Base-by-base conservation (phyloP, 1,284 basidiomycete genomes). In the Trametes polyzona region DNA sequence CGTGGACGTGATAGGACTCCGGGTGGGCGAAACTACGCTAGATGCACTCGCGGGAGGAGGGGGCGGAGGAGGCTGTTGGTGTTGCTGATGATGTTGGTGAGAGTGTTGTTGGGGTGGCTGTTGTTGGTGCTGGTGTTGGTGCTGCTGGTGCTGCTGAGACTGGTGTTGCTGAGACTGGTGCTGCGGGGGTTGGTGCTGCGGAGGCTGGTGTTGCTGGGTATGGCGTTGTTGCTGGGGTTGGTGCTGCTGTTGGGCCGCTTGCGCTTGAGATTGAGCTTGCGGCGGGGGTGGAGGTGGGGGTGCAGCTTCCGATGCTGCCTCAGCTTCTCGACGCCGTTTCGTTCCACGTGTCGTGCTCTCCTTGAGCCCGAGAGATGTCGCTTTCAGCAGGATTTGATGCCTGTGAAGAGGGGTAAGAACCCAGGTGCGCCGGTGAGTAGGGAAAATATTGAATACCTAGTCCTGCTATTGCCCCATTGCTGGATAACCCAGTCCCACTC, bases 311-410 rank as follows among this genome's bases (percentile, higher is more conserved):
- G 61, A 47, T 3, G 62, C 47, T 3, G 65, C 21, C 12, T 82
- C 79, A 4, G 76, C 73, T 58, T 82, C 76, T 73, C 82, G 77
- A 42, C 85, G 79, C 39, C 88, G 80, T 66, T 90, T 90, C 21
- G 78, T 76, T 1, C 83, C 84, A 33, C 86, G 74, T 0, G 81
- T 83, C 4, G 87, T 83, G 57, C 85, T 88, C 63, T 88, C 87
- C 70, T 90, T 90, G 39, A 92, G 74, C 5, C 86, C 85, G 24
- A 92, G 71, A n/a, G 80, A 76, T 1, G 87, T 90, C 3, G 89
- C 90, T 69, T 90, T 90, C 60, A 90, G 81, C 29, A 91, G 73
- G 50, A 92, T 90, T 70, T 92, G 89, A 65, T 90, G 88, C 65
- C 88, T 91, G 63, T 16, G 10, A 11, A 19, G 44, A 51, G 19